phyloP scores from a whole-genome alignment of 345 rosid species.

The Boechera divaricarpa region DNA sequence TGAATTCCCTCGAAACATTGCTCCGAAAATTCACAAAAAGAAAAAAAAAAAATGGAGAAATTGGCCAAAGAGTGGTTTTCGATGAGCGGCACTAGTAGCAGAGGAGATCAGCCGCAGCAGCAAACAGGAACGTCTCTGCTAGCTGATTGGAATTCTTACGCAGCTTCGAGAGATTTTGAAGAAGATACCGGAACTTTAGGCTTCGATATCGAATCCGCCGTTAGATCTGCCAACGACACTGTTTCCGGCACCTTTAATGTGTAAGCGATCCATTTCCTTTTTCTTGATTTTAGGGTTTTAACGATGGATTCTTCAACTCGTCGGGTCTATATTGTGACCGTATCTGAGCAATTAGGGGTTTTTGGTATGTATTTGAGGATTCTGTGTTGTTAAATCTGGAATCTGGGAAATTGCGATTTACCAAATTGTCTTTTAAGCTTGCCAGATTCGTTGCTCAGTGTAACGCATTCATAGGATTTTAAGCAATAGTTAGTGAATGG shows the following conservation, averaged over 20 bases:
- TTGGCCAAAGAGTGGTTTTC: conserved; percentile 6
- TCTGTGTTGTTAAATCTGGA: background rate
- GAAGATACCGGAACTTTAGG: conserved; percentile 10
- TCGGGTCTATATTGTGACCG: background rate
- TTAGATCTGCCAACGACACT: conserved; percentile 24
- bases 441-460: conserved; percentile 11
- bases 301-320: conserved; percentile 4
- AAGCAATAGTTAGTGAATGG: background rate
- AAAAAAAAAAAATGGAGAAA: background rate
- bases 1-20: background rate
- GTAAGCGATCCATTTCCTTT: background rate
- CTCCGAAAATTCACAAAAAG: background rate
- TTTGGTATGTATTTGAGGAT: conserved; percentile 2
- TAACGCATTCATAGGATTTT: background rate
- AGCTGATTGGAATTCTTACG: conserved; percentile 23
- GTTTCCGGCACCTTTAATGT: conserved; percentile 25
- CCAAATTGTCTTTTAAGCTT: background rate
- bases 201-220: conserved; percentile 22
- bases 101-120: conserved; percentile 7
- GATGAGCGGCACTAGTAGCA: conserved; percentile 24
- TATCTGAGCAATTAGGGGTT: background rate
- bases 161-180: conserved; percentile 10
- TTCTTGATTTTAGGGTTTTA: background rate
- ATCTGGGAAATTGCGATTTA: background rate
- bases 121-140: conserved; percentile 3